Evolutionary conservation across 371 early-diverging fungal genomes (phyloP).

Genomic region (Actinomucor elegans): DNA sequence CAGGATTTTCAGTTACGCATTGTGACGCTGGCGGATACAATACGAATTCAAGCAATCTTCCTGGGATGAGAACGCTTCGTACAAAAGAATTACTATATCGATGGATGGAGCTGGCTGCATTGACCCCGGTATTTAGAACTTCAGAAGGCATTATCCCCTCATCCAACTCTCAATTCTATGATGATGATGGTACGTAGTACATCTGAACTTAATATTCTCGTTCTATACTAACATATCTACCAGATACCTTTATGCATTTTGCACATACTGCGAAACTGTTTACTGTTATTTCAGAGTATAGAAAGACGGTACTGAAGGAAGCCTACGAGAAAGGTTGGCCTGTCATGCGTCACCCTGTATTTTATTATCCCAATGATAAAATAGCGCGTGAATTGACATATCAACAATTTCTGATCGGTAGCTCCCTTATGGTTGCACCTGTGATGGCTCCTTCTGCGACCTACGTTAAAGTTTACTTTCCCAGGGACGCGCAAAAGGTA

Average conservation of each 20-base stretch:
- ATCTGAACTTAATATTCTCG: background rate
- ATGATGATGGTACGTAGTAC: conserved; percentile 41
- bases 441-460: conserved; percentile 31
- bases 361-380: conserved; percentile 50
- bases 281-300: conserved; percentile 31
- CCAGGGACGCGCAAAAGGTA: conserved; percentile 23
- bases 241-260: conserved; percentile 41
- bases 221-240: background rate
- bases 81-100: conserved; percentile 43
- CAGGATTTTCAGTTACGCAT: conserved; percentile 48
- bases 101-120: conserved; percentile 58
- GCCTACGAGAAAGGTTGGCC: conserved; percentile 55
- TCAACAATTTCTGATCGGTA: conserved; percentile 40
- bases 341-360: conserved; percentile 45
- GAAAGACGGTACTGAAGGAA: conserved; percentile 41
- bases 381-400: conserved; percentile 30
- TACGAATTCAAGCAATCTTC: conserved; percentile 29
- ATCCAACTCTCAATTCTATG: conserved; percentile 54
- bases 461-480: conserved; percentile 51
- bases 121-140: conserved; percentile 47
- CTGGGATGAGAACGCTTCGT: conserved; percentile 36
- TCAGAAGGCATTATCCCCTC: conserved; percentile 50
- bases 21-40: conserved; percentile 53
- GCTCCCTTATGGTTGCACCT: conserved; percentile 40
- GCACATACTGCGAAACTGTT: conserved; percentile 40